Conservation (phyloP, 2,329 filamentous ascomycete species). For the Rutstroemia sp. region DNA sequence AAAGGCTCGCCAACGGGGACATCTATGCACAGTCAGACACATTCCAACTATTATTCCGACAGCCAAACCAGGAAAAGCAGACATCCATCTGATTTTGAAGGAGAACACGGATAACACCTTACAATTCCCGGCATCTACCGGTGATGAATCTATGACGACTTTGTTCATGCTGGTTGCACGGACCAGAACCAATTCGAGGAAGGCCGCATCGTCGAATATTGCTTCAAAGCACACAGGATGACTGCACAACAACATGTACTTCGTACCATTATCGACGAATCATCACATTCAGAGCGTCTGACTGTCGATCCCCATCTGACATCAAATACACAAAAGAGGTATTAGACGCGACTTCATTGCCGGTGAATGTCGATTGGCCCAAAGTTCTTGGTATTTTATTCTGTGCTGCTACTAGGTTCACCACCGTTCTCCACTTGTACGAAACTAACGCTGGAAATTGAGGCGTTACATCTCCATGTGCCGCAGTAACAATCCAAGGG, state of each 20-base stretch:
- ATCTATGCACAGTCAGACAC: not conserved
- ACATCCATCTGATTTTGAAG: not conserved
- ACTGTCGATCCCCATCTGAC: not conserved
- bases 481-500: not conserved
- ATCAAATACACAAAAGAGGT: not conserved
- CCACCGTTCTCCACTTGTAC: conserved; percentile 1
- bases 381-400: not conserved
- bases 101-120: not conserved
- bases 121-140: not conserved
- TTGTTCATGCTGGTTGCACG: not conserved
- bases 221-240: not conserved
- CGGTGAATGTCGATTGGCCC: not conserved
- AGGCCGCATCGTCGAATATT: not conserved
- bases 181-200: not conserved
- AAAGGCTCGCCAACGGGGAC: not conserved
- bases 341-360: conserved; percentile 5
- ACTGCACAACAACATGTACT: not conserved
- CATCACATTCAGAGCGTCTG: not conserved
- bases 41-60: not conserved
- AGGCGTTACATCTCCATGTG: not conserved
- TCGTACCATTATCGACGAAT: not conserved
- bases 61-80: not conserved
- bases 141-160: not conserved
- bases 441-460: conserved; percentile 1
- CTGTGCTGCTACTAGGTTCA: not conserved